Evolutionary conservation across 805 yeast genomes (phyloP), one percentile per base, ranked within the genome.

Genomic region (Candida coquimbonensis): DNA sequence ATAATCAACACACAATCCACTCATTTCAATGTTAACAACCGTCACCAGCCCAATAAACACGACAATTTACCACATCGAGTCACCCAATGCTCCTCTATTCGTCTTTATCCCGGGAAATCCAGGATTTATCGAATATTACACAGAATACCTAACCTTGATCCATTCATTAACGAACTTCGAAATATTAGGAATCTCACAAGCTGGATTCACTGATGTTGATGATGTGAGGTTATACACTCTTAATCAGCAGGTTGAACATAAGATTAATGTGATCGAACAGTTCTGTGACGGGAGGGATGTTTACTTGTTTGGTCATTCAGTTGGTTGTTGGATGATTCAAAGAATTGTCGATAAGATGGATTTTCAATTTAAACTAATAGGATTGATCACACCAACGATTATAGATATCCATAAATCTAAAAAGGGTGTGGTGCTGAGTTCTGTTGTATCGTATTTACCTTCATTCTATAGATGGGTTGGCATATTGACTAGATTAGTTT

Each of bases 61-160:
- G 0, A 44, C 38, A 4, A 17, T 49, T 1, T 46, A 29, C 33
- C 46, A 43, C 36, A 38, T 21, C 2, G 7, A 19, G 9, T 7
- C 37, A 5, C 24, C 46, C n/a, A 42, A 12, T 7, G 17, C 46
- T 12, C 74, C 70, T 11, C 52, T 84, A 29, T 59, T 83, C 39
- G 70, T 79, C 6, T 70, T 83, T 51, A 69, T 85, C 7, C 91
- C 93, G 0, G 93, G 93, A 0, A 85, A 85, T 53, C 93, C 93
- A 0, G 93, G 91, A 0, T 62, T 85, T 26, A 70, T 80, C 37
- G 80, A 79, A 49, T 85, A 75, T 62, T 85, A 85, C 60, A 67
- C 67, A 17, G 75, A 75, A 4, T 82, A 79, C 54, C 59, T 84
- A 27, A 61, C 65, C 12, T 53, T 61, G 24, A 51, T 80, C 44